Evolutionary conservation across 805 yeast genomes (phyloP).

Genomic region (Schwanniomyces polymorphus): DNA sequence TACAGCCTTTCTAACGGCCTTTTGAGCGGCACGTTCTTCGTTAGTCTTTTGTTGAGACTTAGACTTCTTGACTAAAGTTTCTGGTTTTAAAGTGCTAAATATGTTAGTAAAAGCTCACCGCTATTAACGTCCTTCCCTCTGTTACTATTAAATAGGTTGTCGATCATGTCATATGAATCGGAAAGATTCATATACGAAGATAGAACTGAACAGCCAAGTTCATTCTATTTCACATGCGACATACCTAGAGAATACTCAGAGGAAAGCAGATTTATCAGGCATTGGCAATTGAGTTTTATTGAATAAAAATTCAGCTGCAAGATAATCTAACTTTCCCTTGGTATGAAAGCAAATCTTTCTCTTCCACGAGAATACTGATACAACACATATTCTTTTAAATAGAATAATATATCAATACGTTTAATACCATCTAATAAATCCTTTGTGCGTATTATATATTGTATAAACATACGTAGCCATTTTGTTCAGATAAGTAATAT

Average conservation of each 20-base stretch:
- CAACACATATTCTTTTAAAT: too few species aligned
- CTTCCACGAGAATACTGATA: too few species aligned
- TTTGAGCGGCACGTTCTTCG: constrained; percentile 78
- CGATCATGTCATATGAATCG: constrained; percentile 12
- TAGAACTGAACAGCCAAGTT: constrained; percentile 42
- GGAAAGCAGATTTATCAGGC: constrained; percentile 47
- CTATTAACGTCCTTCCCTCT: constrained; percentile 8
- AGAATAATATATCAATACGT: background rate
- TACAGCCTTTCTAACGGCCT: constrained; percentile 77
- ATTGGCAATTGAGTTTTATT: constrained; percentile 33
- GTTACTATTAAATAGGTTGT: constrained; percentile 5
- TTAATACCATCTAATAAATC: constrained; percentile 1
- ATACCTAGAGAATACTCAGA: constrained; percentile 27
- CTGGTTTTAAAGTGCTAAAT: constrained; percentile 64
- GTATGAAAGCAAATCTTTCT: constrained; percentile 8
- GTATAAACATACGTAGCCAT: constrained; percentile 7
- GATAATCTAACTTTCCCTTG: constrained; percentile 43
- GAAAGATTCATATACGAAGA: constrained; percentile 19
- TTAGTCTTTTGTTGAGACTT: constrained; percentile 76
- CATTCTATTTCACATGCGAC: constrained; percentile 32
- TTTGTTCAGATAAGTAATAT: background rate
- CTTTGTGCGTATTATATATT: background rate
- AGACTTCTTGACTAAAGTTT: constrained; percentile 80
- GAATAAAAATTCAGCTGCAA: constrained; percentile 32
- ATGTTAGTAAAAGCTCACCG: constrained; percentile 21